Evolutionary conservation across 2,329 filamentous ascomycete species (phyloP), one percentile per base, ranked within the genome.

Genomic region (Colletotrichum falcatum): DNA sequence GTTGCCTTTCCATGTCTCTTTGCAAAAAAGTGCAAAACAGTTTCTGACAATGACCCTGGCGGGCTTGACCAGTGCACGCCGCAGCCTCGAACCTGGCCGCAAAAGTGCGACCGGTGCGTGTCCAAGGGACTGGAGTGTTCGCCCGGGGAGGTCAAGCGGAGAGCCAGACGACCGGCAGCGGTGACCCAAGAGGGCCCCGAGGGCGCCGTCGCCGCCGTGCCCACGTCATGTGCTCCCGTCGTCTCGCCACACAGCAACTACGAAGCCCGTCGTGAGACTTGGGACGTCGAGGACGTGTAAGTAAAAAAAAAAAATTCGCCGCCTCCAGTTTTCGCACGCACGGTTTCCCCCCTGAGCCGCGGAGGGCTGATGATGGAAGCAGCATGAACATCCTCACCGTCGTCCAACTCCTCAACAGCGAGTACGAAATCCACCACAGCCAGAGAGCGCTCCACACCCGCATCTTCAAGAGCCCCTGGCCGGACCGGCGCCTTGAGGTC

Each of bases 61-160:
- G 37, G 37, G 16, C 20, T 16, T 35, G 6, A 18, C 2, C 26
- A 60, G 56, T 60, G 56, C 56, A 42, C 42, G 2, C 56, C 56
- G 7, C 56, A 59, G 26, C 56, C 56, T 33, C 56, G 56, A 16
- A 26, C 30, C 5, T 60, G 56, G 56, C 56, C 39, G 39, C 56
- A 46, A 46, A 60, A 46, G 28, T 60, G 56, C 26, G 39, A 60
- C 26, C 56, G 56, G 4, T 60, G 56, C 18, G 4, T 60, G 39
- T 60, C 39, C 11, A 46, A 35, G 30, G 39, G 56, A 2, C 56
- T 60, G 28, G 28, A 46, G 11, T 60, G 39, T 20, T 60, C 56
- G 12, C 56, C 56, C 20, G 56, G 56, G 9, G 56, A 60, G 28
- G 23, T 60, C 26, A 60, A 60, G 39, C 28, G 42, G 28, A 44